Conservation (phyloP, 2,329 filamentous ascomycete genomes). For the Tolypocladium nubicola region DNA sequence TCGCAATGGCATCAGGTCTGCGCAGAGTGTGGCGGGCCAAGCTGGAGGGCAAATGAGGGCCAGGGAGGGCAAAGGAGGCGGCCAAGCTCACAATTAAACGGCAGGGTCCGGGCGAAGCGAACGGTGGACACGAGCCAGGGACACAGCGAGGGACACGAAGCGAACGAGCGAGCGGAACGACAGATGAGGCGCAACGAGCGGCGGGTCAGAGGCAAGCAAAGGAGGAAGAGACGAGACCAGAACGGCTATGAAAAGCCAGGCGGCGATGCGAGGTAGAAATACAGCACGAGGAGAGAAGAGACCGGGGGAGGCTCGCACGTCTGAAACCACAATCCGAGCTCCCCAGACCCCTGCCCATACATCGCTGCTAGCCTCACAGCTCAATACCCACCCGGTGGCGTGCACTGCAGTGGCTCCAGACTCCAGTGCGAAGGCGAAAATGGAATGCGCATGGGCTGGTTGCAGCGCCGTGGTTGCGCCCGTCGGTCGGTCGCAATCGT, state of each 20-base stretch:
- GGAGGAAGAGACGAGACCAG: background rate
- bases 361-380: background rate
- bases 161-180: background rate
- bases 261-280: background rate
- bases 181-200: background rate
- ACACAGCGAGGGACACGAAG: background rate
- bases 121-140: background rate
- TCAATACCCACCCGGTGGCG: background rate
- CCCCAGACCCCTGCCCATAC: background rate
- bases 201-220: background rate
- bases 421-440: background rate
- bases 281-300: background rate
- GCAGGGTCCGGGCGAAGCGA: background rate
- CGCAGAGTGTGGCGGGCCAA: background rate
- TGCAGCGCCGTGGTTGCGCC: background rate
- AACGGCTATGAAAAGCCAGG: background rate
- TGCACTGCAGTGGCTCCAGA: background rate
- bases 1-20: background rate
- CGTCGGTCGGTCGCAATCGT: background rate
- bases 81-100: background rate
- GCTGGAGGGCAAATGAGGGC: background rate
- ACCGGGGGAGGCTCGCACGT: background rate
- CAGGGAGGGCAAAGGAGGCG: background rate
- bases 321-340: constrained; percentile 1
- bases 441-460: background rate